Evolutionary conservation across 805 yeast genomes (phyloP), one percentile per base, ranked within the genome.

Genomic region (Lipomyces japonicus): DNA sequence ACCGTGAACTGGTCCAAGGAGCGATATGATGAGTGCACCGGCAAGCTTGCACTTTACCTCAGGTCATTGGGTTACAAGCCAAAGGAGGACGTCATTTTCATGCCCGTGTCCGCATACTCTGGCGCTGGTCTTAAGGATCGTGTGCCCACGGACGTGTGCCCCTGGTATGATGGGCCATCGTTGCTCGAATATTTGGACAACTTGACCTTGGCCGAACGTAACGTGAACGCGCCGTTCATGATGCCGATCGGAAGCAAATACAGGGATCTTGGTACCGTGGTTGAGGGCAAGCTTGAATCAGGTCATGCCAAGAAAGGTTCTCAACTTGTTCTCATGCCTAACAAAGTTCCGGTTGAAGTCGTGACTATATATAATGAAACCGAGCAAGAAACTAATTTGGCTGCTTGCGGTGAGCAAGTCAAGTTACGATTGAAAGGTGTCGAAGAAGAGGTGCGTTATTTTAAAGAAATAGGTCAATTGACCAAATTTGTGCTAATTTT

Each of bases 31-130:
- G 97, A 93, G 75, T 93, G 97, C 79, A 89, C 86, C 57, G 70
- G 80, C 61, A 93, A 91, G 71, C 75, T 95, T 59, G 80, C 81
- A 22, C 64, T 68, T 42, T 93, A 82, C 76, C 78, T 93, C 69
- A 68, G 68, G 63, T 87, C 80, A 67, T 91, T 89, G 63, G 98
- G 98, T 41, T 93, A 89, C 74, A 77, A 78, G 61, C 71, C 78
- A 46, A 88, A 87, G 73, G 86, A 84, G 46, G 96, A 90, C 68
- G 84, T 93, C 48, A 68, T 80, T 19, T 86, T 80, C 72, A 91
- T 93, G 97, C 99, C 99, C 40, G 97, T 93, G 46, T 89, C 97
- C 18, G 99, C 98, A 57, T 93, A 75, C 77, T 88, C 96, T 46
- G 98, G 99, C 66, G 95, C 95, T 49, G 96, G 96, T 61, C 75